Evolutionary conservation across 176 grass and related monocot genomes (phyloP).

Genomic region (Aegilops longissima): DNA sequence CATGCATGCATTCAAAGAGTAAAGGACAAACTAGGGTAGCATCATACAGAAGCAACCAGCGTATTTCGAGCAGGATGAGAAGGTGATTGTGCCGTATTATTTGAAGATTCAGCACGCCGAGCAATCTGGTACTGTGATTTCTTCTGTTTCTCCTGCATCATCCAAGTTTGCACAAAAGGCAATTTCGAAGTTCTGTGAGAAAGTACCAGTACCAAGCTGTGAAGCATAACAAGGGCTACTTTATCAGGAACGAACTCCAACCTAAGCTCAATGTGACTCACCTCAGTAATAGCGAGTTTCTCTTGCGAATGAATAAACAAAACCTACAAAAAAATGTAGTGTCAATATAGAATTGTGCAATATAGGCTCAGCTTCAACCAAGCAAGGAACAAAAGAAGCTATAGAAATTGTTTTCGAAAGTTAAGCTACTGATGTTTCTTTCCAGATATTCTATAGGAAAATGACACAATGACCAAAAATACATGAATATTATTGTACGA

Average conservation of each 20-base stretch:
- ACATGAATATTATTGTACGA: not conserved
- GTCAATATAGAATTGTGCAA: constrained; percentile 11
- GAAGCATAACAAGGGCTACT: constrained; percentile 22
- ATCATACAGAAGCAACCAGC: constrained; percentile 44
- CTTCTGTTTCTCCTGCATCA: constrained; percentile 83
- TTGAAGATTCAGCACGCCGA: constrained; percentile 62
- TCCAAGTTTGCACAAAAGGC: constrained; percentile 23
- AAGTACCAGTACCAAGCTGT: constrained; percentile 2
- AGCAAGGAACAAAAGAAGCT: not conserved
- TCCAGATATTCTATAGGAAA: not conserved
- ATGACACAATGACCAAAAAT: not conserved
- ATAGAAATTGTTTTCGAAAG: not conserved
- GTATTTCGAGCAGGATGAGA: constrained; percentile 57
- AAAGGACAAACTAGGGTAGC: constrained; percentile 11
- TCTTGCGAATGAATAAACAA: constrained; percentile 87
- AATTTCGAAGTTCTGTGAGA: constrained; percentile 13
- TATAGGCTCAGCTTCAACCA: not conserved
- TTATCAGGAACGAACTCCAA: not conserved
- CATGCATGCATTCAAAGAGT: not conserved
- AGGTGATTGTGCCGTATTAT: constrained; percentile 49
- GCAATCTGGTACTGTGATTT: constrained; percentile 87
- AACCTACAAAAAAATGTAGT: constrained; percentile 48
- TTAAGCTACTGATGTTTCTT: not conserved
- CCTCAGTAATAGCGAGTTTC: constrained; percentile 80
- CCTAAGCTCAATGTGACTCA: constrained; percentile 26